Conservation (phyloP, 2,329 filamentous ascomycete species). For the Exophiala sideris region DNA sequence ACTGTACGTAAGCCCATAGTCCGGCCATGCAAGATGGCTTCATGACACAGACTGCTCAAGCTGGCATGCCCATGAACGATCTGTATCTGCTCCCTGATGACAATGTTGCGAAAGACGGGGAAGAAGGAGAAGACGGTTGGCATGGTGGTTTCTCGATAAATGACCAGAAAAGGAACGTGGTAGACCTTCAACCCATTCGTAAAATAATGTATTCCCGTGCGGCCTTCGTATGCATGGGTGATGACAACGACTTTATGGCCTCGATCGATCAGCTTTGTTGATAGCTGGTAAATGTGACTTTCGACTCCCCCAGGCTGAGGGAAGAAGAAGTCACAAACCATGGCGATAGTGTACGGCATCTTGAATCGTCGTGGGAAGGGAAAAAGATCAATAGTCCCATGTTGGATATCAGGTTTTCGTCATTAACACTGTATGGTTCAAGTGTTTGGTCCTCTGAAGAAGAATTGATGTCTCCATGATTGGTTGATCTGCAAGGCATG, state of each 20-base stretch:
- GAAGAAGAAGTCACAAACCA: constrained; percentile 99
- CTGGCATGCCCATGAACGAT: constrained; percentile 98
- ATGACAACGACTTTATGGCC: constrained; percentile 98
- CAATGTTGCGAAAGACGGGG: constrained; percentile 93
- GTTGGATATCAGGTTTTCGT: neutral
- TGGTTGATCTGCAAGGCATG: neutral
- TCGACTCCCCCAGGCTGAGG: constrained; percentile 95
- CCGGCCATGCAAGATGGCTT: constrained; percentile 88
- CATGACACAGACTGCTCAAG: constrained; percentile 87
- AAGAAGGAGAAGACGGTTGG: constrained; percentile 99
- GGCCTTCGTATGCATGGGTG: constrained; percentile 88
- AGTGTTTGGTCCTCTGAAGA: neutral
- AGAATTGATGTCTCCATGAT: neutral
- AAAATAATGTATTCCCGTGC: constrained; percentile 88
- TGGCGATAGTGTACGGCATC: constrained; percentile 73
- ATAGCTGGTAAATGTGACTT: constrained; percentile 97
- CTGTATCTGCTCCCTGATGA: constrained; percentile 89
- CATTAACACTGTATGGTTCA: neutral
- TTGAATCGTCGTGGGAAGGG: constrained; percentile 13
- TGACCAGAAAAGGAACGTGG: constrained; percentile 91
- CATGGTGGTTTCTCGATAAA: constrained; percentile 90
- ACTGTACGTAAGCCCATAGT: constrained; percentile 96
- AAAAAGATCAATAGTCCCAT: neutral
- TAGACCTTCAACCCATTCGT: constrained; percentile 98
- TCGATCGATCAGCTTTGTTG: constrained; percentile 93